A percentile compares a stretch with the other conserved stretches of the same genome.
These are phyloP conservation scores for Xerocomus spinulosus DNA, from an alignment of 768 basidiomycete species.

Conservation along the genomic window DNA sequence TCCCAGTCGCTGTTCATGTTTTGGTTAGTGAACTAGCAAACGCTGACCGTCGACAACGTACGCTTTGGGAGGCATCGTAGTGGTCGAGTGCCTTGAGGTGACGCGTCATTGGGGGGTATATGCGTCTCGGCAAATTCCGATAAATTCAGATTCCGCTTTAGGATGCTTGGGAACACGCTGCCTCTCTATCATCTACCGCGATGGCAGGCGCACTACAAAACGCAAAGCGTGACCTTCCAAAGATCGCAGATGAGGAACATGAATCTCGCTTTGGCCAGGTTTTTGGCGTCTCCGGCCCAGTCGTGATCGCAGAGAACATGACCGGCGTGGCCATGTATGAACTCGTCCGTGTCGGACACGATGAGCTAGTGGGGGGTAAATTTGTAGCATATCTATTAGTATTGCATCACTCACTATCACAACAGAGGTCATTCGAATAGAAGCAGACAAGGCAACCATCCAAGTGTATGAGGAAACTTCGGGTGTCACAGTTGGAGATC, in stretches of 20 bases:
- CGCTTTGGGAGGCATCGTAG: conserved; percentile 91
- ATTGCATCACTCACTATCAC: conserved; percentile 10
- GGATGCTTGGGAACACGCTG: conserved; percentile 4
- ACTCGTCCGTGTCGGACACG: conserved; percentile 95
- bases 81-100: conserved; percentile 24
- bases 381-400: conserved; percentile 3
- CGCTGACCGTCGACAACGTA: conserved; percentile 41
- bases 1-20: conserved; percentile 89
- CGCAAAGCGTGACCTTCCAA: conserved; percentile 81
- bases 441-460: conserved; percentile 95
- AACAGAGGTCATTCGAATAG: conserved; percentile 97
- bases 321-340: conserved; percentile 95
- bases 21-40: conserved; percentile 6
- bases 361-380: conserved; percentile 94
- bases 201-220: conserved; percentile 95
- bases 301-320: conserved; percentile 97
- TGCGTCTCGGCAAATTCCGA: conserved; percentile 28
- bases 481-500: conserved; percentile 97
- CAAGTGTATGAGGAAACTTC: conserved; percentile 99
- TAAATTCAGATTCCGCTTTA: conserved; percentile 28
- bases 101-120: conserved; percentile 35
- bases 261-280: conserved; percentile 87
- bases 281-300: conserved; percentile 95
- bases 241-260: conserved; percentile 85
- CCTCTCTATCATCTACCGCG: conserved; percentile 17